Percentiles rank a stretch among this genome's conserved stretches.
Evolutionary conservation across 2,329 filamentous ascomycete species (phyloP).

Genomic region (Arthrinium phaeospermum): DNA sequence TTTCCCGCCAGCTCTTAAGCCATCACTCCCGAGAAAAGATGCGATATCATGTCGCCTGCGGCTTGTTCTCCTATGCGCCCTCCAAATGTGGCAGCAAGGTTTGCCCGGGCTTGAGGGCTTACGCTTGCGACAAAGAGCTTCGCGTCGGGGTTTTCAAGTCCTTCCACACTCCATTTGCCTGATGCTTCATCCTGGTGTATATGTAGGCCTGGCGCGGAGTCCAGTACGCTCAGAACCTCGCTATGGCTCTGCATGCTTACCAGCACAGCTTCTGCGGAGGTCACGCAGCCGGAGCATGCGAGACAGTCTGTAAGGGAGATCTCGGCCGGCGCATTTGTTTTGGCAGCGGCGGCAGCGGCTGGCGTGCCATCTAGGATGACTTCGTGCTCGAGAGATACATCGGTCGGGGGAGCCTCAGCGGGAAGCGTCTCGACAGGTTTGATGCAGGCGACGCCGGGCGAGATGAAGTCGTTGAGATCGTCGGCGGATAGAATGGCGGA

Average conservation of each 20-base stretch:
- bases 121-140: constrained; percentile 91
- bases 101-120: constrained; percentile 88
- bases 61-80: constrained; percentile 72
- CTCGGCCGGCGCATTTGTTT: constrained; percentile 73
- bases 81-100: constrained; percentile 82
- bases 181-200: constrained; percentile 40
- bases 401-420: constrained; percentile 53
- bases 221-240: constrained; percentile 85
- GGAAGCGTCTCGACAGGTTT: constrained; percentile 96
- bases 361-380: constrained; percentile 88
- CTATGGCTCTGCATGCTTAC: constrained; percentile 92
- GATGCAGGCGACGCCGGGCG: constrained; percentile 95
- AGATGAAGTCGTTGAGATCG: constrained; percentile 99
- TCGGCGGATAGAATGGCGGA: constrained; percentile 96
- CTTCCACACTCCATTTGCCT: constrained; percentile 50
- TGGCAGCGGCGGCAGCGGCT: constrained; percentile 56
- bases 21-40: constrained; percentile 73
- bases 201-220: constrained; percentile 63
- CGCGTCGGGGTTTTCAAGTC: constrained; percentile 63
- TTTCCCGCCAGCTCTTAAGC: constrained; percentile 72
- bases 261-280: constrained; percentile 95
- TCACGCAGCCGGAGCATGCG: constrained; percentile 96
- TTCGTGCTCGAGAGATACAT: constrained; percentile 67
- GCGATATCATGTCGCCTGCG: constrained; percentile 82
- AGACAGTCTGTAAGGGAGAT: constrained; percentile 98